A percentile compares a stretch with the other conserved stretches of the same genome.
Conservation (phyloP, 306 rosid genomes). For the Albizia julibrissin region DNA sequence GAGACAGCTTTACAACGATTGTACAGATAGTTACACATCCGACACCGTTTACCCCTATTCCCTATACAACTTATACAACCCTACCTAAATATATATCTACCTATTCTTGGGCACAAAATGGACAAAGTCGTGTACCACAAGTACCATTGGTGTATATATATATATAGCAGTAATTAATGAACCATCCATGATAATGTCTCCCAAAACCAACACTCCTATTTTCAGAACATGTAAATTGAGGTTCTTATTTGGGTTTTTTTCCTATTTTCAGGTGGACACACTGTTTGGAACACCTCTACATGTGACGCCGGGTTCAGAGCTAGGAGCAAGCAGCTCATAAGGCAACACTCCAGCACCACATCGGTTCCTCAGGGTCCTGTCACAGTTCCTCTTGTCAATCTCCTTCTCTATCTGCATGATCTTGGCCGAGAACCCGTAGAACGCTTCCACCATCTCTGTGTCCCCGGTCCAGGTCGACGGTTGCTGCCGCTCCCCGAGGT, state of each 20-base stretch:
- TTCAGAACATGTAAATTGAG: neutral
- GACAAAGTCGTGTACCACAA: neutral
- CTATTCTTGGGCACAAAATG: neutral
- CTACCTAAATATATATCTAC: neutral
- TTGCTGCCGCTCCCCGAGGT: constrained; percentile 79
- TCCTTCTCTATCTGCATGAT: constrained; percentile 63
- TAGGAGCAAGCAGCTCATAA: constrained; percentile 82
- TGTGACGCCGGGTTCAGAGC: constrained; percentile 81
- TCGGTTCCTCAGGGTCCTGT: constrained; percentile 55
- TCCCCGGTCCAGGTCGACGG: constrained; percentile 78
- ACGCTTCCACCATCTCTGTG: constrained; percentile 60
- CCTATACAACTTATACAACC: constrained; percentile 15
- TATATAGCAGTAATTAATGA: neutral
- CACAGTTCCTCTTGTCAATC: constrained; percentile 64
- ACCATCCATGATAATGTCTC: neutral
- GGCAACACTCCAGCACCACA: constrained; percentile 88
- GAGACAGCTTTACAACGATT: neutral
- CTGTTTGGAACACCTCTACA: constrained; percentile 91
- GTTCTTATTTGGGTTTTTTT: neutral
- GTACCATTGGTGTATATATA: neutral
- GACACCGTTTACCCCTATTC: neutral
- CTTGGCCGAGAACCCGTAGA: constrained; percentile 65
- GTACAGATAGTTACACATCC: neutral
- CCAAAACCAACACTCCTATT: neutral
- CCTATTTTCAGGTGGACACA: constrained; percentile 56